A percentile compares a stretch with the other conserved stretches of the same genome.
Conservation (phyloP, 345 rosid species). For the Murraya paniculata region DNA sequence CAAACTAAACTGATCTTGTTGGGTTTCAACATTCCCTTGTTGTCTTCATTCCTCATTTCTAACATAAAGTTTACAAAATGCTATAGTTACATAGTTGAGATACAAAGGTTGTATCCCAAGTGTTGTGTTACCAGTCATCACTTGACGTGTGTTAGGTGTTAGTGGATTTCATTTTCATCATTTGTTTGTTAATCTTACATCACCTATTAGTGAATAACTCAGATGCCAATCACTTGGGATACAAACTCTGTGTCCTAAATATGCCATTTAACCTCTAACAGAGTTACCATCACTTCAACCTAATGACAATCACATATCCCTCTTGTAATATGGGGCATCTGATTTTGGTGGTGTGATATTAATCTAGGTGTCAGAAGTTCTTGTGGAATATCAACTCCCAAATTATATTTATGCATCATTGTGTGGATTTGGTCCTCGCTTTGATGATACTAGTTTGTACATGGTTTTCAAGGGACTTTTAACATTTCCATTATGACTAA, state of each 20-base stretch:
- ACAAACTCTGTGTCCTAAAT: too few species aligned
- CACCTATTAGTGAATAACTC: too few species aligned
- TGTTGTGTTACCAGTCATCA: too few species aligned
- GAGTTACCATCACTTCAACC: neutral
- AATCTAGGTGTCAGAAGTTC: neutral
- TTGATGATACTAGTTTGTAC: neutral
- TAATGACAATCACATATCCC: neutral
- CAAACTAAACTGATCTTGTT: neutral
- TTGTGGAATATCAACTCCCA: neutral
- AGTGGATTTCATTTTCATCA: too few species aligned
- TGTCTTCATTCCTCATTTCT: too few species aligned
- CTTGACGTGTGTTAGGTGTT: too few species aligned
- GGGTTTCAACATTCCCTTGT: neutral
- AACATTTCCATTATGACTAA: neutral
- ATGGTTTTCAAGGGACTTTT: neutral
- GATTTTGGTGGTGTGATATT: neutral
- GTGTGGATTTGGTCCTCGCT: slow-evolving; percentile 7
- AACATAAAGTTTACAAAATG: neutral
- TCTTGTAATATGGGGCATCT: neutral
- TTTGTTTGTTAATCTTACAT: too few species aligned
- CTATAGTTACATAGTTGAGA: neutral
- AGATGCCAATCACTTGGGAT: too few species aligned
- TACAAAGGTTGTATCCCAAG: too few species aligned
- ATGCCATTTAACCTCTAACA: neutral
- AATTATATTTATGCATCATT: neutral